Base-by-base conservation (phyloP, 257 asterid species). In the Solanum bukasovii region DNA sequence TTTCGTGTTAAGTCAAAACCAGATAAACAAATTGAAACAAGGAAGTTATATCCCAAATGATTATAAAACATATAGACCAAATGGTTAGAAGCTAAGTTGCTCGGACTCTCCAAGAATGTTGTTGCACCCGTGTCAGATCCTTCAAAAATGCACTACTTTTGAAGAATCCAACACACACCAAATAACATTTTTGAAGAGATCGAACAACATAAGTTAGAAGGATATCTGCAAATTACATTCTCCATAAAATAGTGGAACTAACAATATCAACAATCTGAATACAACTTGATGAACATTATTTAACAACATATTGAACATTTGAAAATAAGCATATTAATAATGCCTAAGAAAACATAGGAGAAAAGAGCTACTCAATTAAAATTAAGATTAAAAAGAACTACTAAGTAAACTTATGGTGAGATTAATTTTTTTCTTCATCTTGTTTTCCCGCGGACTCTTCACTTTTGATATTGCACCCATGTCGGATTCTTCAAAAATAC, bases 231-330 rank as follows among this genome's bases (percentile, higher is more conserved):
- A 38, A 77, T 13, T 6, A 27, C 16, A 4, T 44, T 79, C 9
- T 79, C 14, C 38, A 44, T 9, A 42, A 25, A 16, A 27, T 44
- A 79, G 67, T 56, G 31, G 3, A 79, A 16, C 67, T 44, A 79
- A 46, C 38, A 44, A 79, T 27, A 44, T 4, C 67, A 46, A 81
- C 4, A 7, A 81, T 81, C 20, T 49, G 20, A 46, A 49, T 81
- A 81, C 85, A 49, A 81, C 42, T 27, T 46, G 34, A 16, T 8
- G 65, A 79, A 79, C 9, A 79, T 29, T 18, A 81, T 81, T 27
- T 46, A 46, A 81, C 68, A 46, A 81, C 65, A 79, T 46, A 34
- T 46, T 79, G n/a, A 20, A 79, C 27, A 81, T 3, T 81, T 81
- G 42, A 25, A 81, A 81, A 46, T 16, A 81, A 46, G 85, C 68